Conservation (phyloP, 2,329 filamentous ascomycete genomes). For the Talaromyces sp. region DNA sequence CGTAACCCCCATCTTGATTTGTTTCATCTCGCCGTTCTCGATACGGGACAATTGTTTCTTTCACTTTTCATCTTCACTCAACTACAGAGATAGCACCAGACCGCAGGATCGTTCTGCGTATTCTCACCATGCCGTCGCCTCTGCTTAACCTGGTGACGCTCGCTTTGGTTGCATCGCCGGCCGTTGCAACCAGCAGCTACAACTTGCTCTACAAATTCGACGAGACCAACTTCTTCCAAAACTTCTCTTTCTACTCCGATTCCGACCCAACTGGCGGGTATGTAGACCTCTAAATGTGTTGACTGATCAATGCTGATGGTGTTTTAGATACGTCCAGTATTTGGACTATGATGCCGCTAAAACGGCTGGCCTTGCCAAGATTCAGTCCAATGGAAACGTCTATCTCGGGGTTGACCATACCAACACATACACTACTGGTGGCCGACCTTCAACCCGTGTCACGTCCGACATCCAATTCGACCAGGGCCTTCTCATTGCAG, state of each 20-base stretch:
- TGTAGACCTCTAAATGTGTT: neutral
- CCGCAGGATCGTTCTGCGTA: constrained; percentile 12
- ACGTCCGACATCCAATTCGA: constrained; percentile 45
- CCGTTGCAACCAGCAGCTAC: constrained; percentile 33
- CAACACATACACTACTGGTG: constrained; percentile 35
- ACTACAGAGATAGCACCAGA: neutral
- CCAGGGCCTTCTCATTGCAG: constrained; percentile 46
- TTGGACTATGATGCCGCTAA: constrained; percentile 41
- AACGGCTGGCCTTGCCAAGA: constrained; percentile 34
- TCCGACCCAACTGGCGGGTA: constrained; percentile 50
- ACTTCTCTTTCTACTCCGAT: constrained; percentile 49
- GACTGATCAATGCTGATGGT: neutral
- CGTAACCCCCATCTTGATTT: neutral
- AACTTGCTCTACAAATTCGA: constrained; percentile 43
- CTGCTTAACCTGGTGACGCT: constrained; percentile 32
- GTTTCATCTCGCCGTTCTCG: neutral
- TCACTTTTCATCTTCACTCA: constrained; percentile 9
- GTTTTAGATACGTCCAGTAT: constrained; percentile 42
- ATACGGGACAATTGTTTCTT: neutral
- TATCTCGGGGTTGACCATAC: constrained; percentile 47
- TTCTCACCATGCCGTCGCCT: constrained; percentile 21
- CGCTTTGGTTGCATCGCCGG: constrained; percentile 28
- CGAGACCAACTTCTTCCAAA: constrained; percentile 48
- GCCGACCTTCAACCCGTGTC: constrained; percentile 46
- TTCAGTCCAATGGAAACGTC: constrained; percentile 32